phyloP scores from a whole-genome alignment of 495 filamentous ascomycete genomes.

The Melanomma pulvis-pyrius region DNA sequence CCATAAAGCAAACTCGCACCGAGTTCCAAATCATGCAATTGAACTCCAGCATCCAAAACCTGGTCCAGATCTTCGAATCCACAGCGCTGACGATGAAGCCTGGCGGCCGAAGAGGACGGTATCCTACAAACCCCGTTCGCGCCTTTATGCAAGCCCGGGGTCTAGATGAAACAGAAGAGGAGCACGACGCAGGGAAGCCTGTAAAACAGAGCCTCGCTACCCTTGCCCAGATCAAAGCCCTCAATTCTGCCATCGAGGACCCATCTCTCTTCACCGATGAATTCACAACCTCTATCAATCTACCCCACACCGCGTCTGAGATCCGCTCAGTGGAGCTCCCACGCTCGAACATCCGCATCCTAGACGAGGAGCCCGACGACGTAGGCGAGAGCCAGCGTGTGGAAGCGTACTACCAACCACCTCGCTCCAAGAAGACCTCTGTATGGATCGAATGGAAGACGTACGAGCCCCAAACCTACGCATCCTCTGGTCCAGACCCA shows the following conservation, averaged over 20 bases:
- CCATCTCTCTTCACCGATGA: constrained; percentile 32
- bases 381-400: constrained; percentile 29
- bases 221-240: constrained; percentile 38
- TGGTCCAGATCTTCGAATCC: constrained; percentile 40
- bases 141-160: constrained; percentile 30
- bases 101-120: neutral
- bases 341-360: constrained; percentile 22
- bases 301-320: constrained; percentile 30
- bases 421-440: constrained; percentile 16
- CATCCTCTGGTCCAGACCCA: constrained; percentile 18
- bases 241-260: constrained; percentile 36
- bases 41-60: constrained; percentile 38
- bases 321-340: constrained; percentile 33
- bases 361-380: constrained; percentile 27
- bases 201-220: constrained; percentile 31
- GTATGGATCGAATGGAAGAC: constrained; percentile 43
- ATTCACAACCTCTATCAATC: constrained; percentile 20
- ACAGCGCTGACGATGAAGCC: constrained; percentile 16
- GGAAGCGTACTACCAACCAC: constrained; percentile 35
- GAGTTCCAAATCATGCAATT: constrained; percentile 44
- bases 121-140: constrained; percentile 24
- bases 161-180: constrained; percentile 27
- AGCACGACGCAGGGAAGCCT: neutral
- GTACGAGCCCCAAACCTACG: constrained; percentile 33
- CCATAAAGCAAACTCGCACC: constrained; percentile 35